Evolutionary conservation across 257 asterid species (phyloP), one percentile per base, ranked within the genome.

Genomic region (Leptodermis oblonga): DNA sequence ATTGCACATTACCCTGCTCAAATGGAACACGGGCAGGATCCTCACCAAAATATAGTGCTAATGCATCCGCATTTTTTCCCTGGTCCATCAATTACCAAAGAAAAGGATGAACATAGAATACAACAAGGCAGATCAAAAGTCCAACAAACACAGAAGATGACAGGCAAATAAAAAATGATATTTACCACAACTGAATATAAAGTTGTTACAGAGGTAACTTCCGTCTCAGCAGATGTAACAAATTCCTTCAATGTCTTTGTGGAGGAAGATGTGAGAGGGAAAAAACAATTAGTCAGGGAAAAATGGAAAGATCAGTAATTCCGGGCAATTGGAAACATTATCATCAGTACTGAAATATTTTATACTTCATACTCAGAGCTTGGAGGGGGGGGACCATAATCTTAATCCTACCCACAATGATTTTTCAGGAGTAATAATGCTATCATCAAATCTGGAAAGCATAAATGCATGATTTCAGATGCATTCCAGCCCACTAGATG

Each of bases 11-110:
- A 94, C 99, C 99, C 89, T 95, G 99, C 83, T 95, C 99, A 68
- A 92, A 92, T 52, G 99, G 99, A 82, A 88, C 92, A 58, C 86
- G 85, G 31, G 89, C 96, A 69, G 98, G 98, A 75, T 95, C 99
- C 86, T 95, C 99, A 26, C 97, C 97, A 53, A 95, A 95, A 85
- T 95, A 95, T 55, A 91, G 82, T 69, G 93, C 93, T 77, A 92
- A 79, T 34, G 97, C 98, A 87, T 95, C 99, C 26, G 99, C 99
- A 67, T 89, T 89, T 80, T 90, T 88, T 70, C 98, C 99, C 99
- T 95, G 92, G 41, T 69, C 66, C 28, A 77, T 75, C 74, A 82
- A 53, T 30, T 52, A 75, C 28, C 62, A 54, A 70, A 69, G 69
- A 33, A 46, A 48, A 37, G 9, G 23, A 65, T 71, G 46, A 71